These are phyloP conservation scores for Calocybe indica DNA, from an alignment of 768 basidiomycete species.

Conservation along the genomic window DNA sequence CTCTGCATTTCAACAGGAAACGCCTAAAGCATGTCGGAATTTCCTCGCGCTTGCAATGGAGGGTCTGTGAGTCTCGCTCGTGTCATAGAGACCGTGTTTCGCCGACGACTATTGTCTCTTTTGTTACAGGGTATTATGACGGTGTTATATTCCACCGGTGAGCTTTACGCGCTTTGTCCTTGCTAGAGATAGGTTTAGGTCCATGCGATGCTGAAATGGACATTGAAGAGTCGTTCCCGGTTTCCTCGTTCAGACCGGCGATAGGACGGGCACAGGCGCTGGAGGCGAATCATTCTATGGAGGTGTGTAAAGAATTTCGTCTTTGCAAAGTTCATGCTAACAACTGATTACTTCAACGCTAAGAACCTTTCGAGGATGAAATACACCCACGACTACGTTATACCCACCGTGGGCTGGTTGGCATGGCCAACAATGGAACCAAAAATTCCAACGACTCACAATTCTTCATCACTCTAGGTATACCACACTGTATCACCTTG, in stretches of 20 bases:
- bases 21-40: conserved; percentile 91
- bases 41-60: conserved; percentile 86
- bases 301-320: conserved; percentile 34
- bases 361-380: conserved; percentile 93
- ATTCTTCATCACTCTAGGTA: conserved; percentile 92
- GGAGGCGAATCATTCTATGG: conserved; percentile 97
- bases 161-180: conserved; percentile 3
- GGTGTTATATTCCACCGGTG: conserved; percentile 92
- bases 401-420: conserved; percentile 85
- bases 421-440: conserved; percentile 86
- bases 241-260: conserved; percentile 94
- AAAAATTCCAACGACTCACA: conserved; percentile 92
- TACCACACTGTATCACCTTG: conserved; percentile 6
- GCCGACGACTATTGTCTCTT: not conserved
- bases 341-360: not conserved
- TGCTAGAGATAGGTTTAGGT: not conserved
- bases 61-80: conserved; percentile 47
- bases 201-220: not conserved
- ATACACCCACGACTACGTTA: conserved; percentile 89
- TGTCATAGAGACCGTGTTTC: not conserved
- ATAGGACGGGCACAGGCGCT: conserved; percentile 83
- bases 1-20: conserved; percentile 49
- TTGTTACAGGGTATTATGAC: conserved; percentile 81
- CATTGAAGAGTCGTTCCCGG: conserved; percentile 65
- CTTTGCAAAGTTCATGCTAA: not conserved